These are phyloP conservation scores for Podospora didyma DNA, from an alignment of 495 filamentous ascomycete species.

Conservation along the genomic window DNA sequence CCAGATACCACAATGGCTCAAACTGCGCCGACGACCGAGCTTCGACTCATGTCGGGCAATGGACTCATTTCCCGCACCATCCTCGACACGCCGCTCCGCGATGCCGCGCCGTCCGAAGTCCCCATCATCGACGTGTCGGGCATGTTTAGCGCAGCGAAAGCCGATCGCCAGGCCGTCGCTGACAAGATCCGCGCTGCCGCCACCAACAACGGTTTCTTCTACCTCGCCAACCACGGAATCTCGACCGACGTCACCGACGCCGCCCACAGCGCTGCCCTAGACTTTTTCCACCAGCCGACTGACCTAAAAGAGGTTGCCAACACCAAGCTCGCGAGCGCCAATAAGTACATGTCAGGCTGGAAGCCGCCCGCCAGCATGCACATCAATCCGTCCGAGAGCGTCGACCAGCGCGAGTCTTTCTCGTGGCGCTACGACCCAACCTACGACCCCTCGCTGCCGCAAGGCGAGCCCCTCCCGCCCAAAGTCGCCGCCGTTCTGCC, in stretches of 20 bases:
- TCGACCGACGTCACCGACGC: slow-evolving; percentile 31
- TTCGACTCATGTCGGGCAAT: slow-evolving; percentile 37
- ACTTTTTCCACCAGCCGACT: slow-evolving; percentile 43
- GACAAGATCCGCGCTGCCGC: slow-evolving; percentile 37
- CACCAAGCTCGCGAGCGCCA: slow-evolving; percentile 20
- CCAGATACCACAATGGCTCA: neutral
- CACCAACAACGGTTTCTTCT: slow-evolving; percentile 45
- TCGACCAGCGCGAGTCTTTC: slow-evolving; percentile 40
- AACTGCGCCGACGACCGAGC: slow-evolving; percentile 17
- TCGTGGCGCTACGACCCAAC: slow-evolving; percentile 40
- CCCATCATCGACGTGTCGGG: slow-evolving; percentile 43
- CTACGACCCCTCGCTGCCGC: slow-evolving; percentile 39
- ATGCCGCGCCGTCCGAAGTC: slow-evolving; percentile 45
- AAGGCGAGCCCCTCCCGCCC: slow-evolving; percentile 28
- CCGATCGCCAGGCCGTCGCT: slow-evolving; percentile 33
- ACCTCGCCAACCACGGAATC: slow-evolving; percentile 51
- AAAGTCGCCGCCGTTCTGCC: slow-evolving; percentile 36
- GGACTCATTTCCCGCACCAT: slow-evolving; percentile 36
- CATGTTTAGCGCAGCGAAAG: slow-evolving; percentile 30
- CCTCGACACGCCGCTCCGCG: slow-evolving; percentile 32
- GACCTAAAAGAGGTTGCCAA: slow-evolving; percentile 37
- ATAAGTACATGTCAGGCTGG: slow-evolving; percentile 25
- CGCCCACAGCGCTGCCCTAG: slow-evolving; percentile 23
- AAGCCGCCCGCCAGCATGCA: slow-evolving; percentile 24
- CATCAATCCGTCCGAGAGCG: slow-evolving; percentile 33